Conservation (phyloP, 495 filamentous ascomycete species). For the Amniculicola lignicola region DNA sequence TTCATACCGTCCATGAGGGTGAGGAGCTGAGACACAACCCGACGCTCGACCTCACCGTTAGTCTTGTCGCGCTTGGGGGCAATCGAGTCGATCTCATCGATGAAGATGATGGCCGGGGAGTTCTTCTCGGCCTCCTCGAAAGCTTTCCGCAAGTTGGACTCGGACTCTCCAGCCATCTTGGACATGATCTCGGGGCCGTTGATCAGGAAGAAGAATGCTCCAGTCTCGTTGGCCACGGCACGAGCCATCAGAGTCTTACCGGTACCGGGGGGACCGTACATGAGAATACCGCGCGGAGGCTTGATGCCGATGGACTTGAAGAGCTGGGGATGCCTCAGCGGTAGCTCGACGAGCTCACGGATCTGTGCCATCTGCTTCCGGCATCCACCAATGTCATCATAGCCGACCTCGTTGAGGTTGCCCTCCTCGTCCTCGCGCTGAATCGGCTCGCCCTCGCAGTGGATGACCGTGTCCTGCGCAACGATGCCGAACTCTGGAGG, state of each 20-base stretch:
- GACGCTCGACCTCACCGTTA: conserved; percentile 96
- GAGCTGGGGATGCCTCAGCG: conserved; percentile 91
- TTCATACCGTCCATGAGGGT: conserved; percentile 99
- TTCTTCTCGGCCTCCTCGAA: conserved; percentile 99
- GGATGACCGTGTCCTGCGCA: conserved; percentile 96
- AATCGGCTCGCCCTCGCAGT: conserved; percentile 98
- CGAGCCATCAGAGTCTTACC: conserved; percentile 99
- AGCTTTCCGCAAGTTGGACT: conserved; percentile 94
- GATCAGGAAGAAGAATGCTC: conserved; percentile 99
- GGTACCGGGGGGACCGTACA: conserved; percentile 96
- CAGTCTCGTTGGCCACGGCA: conserved; percentile 97
- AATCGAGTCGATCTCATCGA: conserved; percentile 98
- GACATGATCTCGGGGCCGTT: conserved; percentile 99
- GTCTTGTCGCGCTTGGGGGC: conserved; percentile 99
- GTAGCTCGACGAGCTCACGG: conserved; percentile 95
- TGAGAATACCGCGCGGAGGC: conserved; percentile 95
- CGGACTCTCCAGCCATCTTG: conserved; percentile 99
- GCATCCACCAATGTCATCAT: conserved; percentile 99
- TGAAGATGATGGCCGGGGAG: conserved; percentile 98
- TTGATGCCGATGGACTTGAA: conserved; percentile 99
- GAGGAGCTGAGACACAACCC: conserved; percentile 95
- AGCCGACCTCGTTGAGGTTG: conserved; percentile 97
- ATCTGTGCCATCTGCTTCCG: conserved; percentile 99
- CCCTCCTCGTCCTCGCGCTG: conserved; percentile 98
- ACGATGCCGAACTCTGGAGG: conserved; percentile 98